Conservation (phyloP, 768 basidiomycete species). For the Pisolithus microcarpus region DNA sequence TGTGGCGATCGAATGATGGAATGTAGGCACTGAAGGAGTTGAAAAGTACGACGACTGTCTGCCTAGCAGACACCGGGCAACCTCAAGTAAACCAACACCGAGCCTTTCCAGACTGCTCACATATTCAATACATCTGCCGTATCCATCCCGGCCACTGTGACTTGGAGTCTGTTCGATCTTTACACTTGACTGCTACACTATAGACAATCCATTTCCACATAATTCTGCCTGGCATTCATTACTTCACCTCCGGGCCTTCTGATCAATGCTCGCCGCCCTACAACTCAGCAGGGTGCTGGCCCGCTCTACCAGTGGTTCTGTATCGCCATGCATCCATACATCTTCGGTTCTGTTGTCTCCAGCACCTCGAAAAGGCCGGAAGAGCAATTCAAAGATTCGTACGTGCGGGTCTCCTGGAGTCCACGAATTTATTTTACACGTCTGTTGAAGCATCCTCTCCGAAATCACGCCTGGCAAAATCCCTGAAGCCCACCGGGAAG, state of each 20-base stretch:
- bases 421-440: not conserved
- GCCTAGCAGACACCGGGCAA: too few relatives aligned
- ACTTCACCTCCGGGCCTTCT: not conserved
- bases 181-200: too few relatives aligned
- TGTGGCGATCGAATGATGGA: too few relatives aligned
- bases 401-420: not conserved
- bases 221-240: not conserved
- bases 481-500: constrained; percentile 20
- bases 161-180: too few relatives aligned
- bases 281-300: constrained; percentile 3
- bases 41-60: too few relatives aligned
- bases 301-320: not conserved
- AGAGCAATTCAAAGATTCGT: constrained; percentile 9
- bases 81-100: too few relatives aligned
- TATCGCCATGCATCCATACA: constrained; percentile 5
- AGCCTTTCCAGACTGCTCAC: too few relatives aligned
- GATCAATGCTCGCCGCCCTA: not conserved
- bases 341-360: constrained; percentile 5
- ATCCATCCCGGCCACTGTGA: too few relatives aligned
- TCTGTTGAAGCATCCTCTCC: constrained; percentile 14
- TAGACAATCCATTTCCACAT: too few relatives aligned
- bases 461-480: constrained; percentile 22
- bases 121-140: too few relatives aligned
- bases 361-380: constrained; percentile 11
- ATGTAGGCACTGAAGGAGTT: too few relatives aligned